Conservation (phyloP, 352 stramenopile species). For the Pythium utonaiense region DNA sequence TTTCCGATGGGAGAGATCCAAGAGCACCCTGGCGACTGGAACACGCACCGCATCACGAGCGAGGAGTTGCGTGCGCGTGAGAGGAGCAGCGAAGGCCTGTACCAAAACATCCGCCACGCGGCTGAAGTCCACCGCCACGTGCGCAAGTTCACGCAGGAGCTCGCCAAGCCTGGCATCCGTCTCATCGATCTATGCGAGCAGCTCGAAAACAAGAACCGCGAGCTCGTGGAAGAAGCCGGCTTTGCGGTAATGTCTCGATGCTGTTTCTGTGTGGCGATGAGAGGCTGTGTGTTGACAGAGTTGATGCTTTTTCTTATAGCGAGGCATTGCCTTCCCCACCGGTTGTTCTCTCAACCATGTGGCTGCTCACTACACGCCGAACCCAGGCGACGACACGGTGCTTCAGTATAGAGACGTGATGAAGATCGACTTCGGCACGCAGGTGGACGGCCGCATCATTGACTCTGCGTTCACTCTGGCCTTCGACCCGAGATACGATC, state of each 20-base stretch:
- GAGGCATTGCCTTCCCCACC: constrained; percentile 94
- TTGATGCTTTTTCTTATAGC: constrained; percentile 11
- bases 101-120: constrained; percentile 84
- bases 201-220: constrained; percentile 96
- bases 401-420: constrained; percentile 93
- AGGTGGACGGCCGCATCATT: constrained; percentile 96
- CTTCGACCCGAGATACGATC: constrained; percentile 93
- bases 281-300: neutral
- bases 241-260: constrained; percentile 42
- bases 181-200: constrained; percentile 95
- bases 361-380: constrained; percentile 96
- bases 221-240: constrained; percentile 92
- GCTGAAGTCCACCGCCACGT: constrained; percentile 94
- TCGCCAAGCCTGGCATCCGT: constrained; percentile 96
- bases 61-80: constrained; percentile 87
- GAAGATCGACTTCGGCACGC: constrained; percentile 96
- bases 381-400: constrained; percentile 91
- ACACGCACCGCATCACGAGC: constrained; percentile 86
- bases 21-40: constrained; percentile 90
- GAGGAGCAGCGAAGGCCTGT: constrained; percentile 51
- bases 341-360: constrained; percentile 95
- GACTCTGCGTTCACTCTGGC: constrained; percentile 94
- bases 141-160: constrained; percentile 91
- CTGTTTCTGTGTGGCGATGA: neutral
- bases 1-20: constrained; percentile 94